Base-by-base conservation (phyloP, 2,329 filamentous ascomycete genomes). In the Xylaria arbuscula region DNA sequence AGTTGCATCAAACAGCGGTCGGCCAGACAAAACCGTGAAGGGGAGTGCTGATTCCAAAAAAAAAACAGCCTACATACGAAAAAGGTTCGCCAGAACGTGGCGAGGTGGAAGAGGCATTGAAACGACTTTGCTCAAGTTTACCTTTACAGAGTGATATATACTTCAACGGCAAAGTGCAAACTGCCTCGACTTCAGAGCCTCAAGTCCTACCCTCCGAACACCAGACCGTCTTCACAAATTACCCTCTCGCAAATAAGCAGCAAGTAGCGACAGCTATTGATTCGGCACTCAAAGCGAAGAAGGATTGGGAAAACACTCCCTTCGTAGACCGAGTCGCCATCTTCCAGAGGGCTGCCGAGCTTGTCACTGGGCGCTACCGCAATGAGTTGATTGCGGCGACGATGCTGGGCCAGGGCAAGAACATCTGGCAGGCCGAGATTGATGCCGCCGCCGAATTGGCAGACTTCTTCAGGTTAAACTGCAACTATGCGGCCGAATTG, bases 381-480 rank as follows among this genome's bases (percentile, higher is more conserved):
- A 42, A 62, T 32, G 58, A 62, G 7, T 9, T 53, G 48, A 62
- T 62, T 34, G 34, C 58, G 34, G 58, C 58, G 15, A 62, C 58
- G 19, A 53, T 53, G 47, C 36, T 62, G 9, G 58, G 47, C 22
- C 58, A 62, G 36, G 58, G 47, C 19, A 62, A 62, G 58, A 62
- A 62, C 34, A 42, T 62, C 19, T 62, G 58, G 58, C 58, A 62
- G 22, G 58, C 58, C 22, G 47, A 62, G 58, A 62, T 62, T 48
- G 58, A 62, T 34, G 58, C 58, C 22, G 47, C 58, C 15, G 58
- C 58, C 15, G 58, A 53, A 34, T 42, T 62, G 15, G 48, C 58
- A 45, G 58, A 62, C 36, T 62, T 62, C 58, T 62, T 62, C 17
- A 62, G 58, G 36, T 45, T 62, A 8, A 53, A 62, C 58, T 62